These are phyloP conservation scores for Houttuynia cordata DNA, from an alignment of 164 flowering plant genomes.

Conservation along the genomic window DNA sequence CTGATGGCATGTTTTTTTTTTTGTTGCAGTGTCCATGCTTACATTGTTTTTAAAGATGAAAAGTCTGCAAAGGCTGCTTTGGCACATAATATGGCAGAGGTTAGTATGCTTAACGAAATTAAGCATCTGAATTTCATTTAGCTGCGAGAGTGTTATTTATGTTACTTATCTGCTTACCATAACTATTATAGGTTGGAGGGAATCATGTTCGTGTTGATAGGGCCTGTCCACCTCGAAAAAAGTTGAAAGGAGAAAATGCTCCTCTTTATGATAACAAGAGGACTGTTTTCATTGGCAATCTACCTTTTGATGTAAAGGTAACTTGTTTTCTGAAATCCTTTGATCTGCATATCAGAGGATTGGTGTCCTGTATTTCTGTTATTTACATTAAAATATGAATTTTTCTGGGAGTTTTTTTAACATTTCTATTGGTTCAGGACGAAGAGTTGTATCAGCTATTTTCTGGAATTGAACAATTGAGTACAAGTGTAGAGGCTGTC, in stretches of 20 bases:
- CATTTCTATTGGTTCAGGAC: slow-evolving; percentile 36
- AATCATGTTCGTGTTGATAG: slow-evolving; percentile 91
- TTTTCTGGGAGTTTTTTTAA: background rate
- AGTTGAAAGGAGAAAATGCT: slow-evolving; percentile 59
- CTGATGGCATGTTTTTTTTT: background rate
- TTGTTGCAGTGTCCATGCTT: slow-evolving; percentile 77
- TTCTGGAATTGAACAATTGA: slow-evolving; percentile 40
- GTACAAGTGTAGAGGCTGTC: slow-evolving; percentile 68
- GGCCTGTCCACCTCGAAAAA: slow-evolving; percentile 96
- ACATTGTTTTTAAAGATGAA: slow-evolving; percentile 76
- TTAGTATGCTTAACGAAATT: slow-evolving; percentile 7
- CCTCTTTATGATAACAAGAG: slow-evolving; percentile 67
- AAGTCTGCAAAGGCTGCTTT: slow-evolving; percentile 71
- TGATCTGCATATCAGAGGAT: background rate
- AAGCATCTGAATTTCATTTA: background rate
- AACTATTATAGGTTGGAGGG: slow-evolving; percentile 48
- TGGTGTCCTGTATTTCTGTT: background rate
- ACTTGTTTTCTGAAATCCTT: background rate
- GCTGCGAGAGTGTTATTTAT: background rate
- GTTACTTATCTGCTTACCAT: background rate
- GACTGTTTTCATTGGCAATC: slow-evolving; percentile 91
- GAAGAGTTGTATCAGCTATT: slow-evolving; percentile 87
- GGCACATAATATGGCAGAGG: slow-evolving; percentile 83
- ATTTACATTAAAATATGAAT: background rate
- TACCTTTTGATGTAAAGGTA: slow-evolving; percentile 97